Base-by-base conservation (phyloP, 768 basidiomycete species). In the Tricholoma terreum region DNA sequence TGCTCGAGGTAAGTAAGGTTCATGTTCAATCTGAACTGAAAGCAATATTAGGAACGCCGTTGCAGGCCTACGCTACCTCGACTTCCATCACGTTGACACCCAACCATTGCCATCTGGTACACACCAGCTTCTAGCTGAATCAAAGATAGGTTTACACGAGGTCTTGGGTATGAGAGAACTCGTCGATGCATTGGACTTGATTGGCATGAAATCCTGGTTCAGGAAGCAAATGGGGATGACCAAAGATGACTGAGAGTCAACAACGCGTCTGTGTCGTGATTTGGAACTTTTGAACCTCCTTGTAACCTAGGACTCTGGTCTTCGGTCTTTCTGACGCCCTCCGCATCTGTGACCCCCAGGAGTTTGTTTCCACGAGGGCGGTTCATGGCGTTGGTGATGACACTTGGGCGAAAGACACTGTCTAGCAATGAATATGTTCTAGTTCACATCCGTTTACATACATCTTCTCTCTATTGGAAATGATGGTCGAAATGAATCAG, bases 41-140 rank as follows among this genome's bases (percentile, higher is more conserved):
- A 19, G 35, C 17, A 51, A 15, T 9, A 35, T 31, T 31, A 14
- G 50, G 17, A 42, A 27, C 33, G 30, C 2, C 12, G 27, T 34
- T 17, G 31, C 21, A 77, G 77, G 69, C 21, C 61, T 77, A 53
- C 73, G 76, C 1, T 79, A 78, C 61, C 69, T 77, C n/a, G 74
- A 76, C 50, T 78, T 77, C 56, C 75, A 72, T 56, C 76, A 78
- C 48, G 67, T 79, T 9, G 70, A 71, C 57, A 78, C 74, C 2
- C 68, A 69, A 9, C 67, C 66, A 27, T 58, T 75, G 31, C 58
- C 55, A 1, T 30, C 51, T 22, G 54, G 58, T 12, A 22, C 40
- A 30, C 52, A 57, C 43, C 51, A 31, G 8, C 67, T 67, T 17
- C 35, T 74, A 27, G 64, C 69, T 11, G 62, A 67, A 30, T 65